phyloP scores from a whole-genome alignment of 495 filamentous ascomycete species.

The Astrothelium macrocarpum region DNA sequence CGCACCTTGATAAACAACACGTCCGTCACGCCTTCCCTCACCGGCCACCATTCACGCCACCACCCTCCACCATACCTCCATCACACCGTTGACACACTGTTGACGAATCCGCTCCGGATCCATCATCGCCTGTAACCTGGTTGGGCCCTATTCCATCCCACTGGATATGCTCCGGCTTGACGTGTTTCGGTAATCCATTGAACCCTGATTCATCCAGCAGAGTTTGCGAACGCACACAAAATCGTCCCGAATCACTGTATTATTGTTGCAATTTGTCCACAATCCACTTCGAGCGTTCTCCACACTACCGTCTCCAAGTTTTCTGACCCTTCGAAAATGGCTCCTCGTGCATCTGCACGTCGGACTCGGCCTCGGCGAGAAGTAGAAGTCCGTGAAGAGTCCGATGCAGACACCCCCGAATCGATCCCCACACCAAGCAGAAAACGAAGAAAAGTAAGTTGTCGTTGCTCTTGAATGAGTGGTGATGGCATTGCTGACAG shows the following conservation, averaged over 20 bases:
- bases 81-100: neutral
- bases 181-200: neutral
- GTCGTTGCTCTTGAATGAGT: neutral
- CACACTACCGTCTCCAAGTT: neutral
- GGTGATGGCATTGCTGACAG: neutral
- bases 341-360: neutral
- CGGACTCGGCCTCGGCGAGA: neutral
- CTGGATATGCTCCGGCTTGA: neutral
- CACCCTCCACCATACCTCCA: neutral
- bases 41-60: neutral
- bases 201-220: neutral
- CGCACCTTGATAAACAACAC: slow-evolving; percentile 6
- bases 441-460: slow-evolving; percentile 27
- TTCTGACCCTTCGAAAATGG: neutral
- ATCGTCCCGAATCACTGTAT: neutral
- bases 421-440: slow-evolving; percentile 31
- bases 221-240: neutral
- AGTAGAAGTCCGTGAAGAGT: slow-evolving; percentile 15
- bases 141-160: neutral
- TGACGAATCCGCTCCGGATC: too few species aligned
- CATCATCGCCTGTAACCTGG: neutral
- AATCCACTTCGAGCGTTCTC: neutral
- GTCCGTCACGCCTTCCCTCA: slow-evolving; percentile 2
- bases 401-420: slow-evolving; percentile 33
- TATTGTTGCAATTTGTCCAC: neutral